phyloP scores from a whole-genome alignment of 805 yeast species.

The Metschnikowia gruessii region DNA sequence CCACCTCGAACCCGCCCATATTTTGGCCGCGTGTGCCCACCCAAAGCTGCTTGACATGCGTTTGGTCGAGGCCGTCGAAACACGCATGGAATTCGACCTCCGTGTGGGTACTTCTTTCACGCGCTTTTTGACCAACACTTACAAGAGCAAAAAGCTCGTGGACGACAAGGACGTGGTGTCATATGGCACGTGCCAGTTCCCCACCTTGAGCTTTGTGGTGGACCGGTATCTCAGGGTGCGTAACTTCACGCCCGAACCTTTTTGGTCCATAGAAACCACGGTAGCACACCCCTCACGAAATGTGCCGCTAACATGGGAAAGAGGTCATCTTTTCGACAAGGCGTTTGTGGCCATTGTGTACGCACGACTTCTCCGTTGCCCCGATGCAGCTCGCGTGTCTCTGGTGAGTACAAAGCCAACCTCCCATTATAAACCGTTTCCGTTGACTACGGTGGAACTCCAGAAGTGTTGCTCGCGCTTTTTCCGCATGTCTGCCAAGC shows the following conservation, averaged over 20 bases:
- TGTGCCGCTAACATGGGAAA: conserved; percentile 64
- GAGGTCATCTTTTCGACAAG: conserved; percentile 71
- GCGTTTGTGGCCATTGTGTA: conserved; percentile 60
- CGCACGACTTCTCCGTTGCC: conserved; percentile 55
- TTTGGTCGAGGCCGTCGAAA: conserved; percentile 79
- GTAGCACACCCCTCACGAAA: conserved; percentile 39
- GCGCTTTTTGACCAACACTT: conserved; percentile 62
- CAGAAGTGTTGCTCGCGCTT: conserved; percentile 80
- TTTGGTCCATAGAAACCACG: conserved; percentile 69
- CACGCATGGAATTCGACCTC: conserved; percentile 83
- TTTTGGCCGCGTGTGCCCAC: conserved; percentile 67
- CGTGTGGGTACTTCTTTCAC: conserved; percentile 90
- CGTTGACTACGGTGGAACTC: conserved; percentile 89
- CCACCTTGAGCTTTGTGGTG: conserved; percentile 94
- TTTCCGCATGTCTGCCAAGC: conserved; percentile 77
- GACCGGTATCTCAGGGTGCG: conserved; percentile 80
- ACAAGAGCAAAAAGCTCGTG: conserved; percentile 35
- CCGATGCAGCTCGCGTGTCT: conserved; percentile 49
- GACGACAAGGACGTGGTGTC: conserved; percentile 49
- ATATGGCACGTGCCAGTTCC: conserved; percentile 94
- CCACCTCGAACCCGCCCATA: conserved; percentile 76
- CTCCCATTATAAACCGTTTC: conserved; percentile 77
- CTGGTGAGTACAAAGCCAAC: conserved; percentile 60
- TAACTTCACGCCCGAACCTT: conserved; percentile 69
- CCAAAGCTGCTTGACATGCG: conserved; percentile 63